phyloP scores from a whole-genome alignment of 306 rosid species.

The Inga leiocalycina region DNA sequence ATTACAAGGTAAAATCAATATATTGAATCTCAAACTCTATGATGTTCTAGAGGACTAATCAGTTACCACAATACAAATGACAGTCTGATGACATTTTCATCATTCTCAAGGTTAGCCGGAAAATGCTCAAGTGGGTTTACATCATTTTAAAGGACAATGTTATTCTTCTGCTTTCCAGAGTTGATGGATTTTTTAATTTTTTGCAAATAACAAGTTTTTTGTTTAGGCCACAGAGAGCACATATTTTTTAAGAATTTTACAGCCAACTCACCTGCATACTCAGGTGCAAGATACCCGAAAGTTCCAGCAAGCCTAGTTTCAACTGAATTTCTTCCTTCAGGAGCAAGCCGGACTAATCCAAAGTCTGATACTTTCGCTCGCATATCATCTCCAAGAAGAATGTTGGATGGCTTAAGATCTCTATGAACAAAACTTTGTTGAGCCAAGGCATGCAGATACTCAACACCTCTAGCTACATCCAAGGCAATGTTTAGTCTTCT shows the following conservation, averaged over 20 bases:
- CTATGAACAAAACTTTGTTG: constrained; percentile 89
- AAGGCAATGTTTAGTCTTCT: constrained; percentile 81
- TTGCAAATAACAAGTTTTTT: no score
- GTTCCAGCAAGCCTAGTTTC: constrained; percentile 96
- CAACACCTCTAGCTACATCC: constrained; percentile 93
- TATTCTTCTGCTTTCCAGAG: not conserved
- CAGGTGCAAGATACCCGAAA: constrained; percentile 94
- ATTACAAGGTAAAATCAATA: not conserved
- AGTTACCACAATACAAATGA: not conserved
- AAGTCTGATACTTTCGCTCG: constrained; percentile 95
- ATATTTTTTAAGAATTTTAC: not conserved
- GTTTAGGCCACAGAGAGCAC: not conserved
- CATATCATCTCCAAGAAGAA: constrained; percentile 84
- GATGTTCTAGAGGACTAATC: not conserved
- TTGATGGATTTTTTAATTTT: not conserved
- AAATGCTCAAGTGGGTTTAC: not conserved
- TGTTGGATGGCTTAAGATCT: constrained; percentile 90
- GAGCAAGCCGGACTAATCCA: constrained; percentile 82
- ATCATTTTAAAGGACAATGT: not conserved
- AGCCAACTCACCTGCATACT: constrained; percentile 74
- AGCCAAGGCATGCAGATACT: constrained; percentile 89
- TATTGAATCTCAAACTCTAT: not conserved
- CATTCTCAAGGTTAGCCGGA: not conserved
- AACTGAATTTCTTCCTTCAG: constrained; percentile 81
- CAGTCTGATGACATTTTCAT: not conserved